A percentile compares a stretch with the other conserved stretches of the same genome.
These are phyloP conservation scores for Eremothecium sinecaudum DNA, from an alignment of 1,139 yeast species.

Conservation along the genomic window DNA sequence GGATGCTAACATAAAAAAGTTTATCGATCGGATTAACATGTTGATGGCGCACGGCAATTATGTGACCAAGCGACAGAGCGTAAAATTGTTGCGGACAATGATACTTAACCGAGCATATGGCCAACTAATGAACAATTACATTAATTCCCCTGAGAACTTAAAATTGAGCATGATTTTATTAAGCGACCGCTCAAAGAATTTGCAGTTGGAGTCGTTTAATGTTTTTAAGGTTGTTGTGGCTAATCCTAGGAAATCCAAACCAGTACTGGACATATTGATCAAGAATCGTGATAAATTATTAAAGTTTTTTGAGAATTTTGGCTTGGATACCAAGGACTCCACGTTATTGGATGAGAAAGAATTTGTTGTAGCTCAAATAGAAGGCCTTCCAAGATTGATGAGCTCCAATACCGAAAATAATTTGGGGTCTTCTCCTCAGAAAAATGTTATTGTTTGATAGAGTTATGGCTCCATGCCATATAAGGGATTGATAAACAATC, in stretches of 20 bases:
- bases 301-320: conserved; percentile 59
- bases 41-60: conserved; percentile 71
- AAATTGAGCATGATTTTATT: conserved; percentile 78
- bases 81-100: conserved; percentile 65
- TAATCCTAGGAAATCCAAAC: conserved; percentile 80
- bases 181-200: conserved; percentile 80
- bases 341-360: conserved; percentile 71
- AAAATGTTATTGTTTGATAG: conserved; percentile 6
- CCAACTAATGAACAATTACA: conserved; percentile 63
- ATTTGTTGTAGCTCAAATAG: conserved; percentile 68
- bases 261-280: conserved; percentile 67
- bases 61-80: conserved; percentile 86
- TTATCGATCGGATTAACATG: conserved; percentile 54
- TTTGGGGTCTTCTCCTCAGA: conserved; percentile 12
- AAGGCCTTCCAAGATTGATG: conserved; percentile 49
- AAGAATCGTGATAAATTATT: conserved; percentile 75
- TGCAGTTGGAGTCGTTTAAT: conserved; percentile 86
- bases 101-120: conserved; percentile 70
- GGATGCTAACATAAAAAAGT: conserved; percentile 41
- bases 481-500: no score
- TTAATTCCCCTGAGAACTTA: conserved; percentile 70
- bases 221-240: conserved; percentile 91
- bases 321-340: conserved; percentile 51
- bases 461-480: no score
- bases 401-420: conserved; percentile 20